Base-by-base conservation (phyloP, 2,329 filamentous ascomycete species). In the Exophiala sp. region DNA sequence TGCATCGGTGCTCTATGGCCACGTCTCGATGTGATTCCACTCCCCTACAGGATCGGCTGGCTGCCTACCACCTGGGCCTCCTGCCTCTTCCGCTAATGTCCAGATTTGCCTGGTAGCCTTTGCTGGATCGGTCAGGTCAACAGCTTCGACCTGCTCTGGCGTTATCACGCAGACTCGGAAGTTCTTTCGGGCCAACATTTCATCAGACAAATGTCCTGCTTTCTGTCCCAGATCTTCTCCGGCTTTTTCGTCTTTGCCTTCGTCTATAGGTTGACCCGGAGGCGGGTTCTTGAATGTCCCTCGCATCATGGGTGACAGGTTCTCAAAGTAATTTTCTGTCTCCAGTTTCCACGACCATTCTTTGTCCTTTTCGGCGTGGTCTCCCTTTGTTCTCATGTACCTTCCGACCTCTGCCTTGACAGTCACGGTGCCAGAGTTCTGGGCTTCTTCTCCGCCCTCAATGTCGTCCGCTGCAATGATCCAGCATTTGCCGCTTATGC, bases 111-210 rank as follows among this genome's bases (percentile, higher is more conserved):
- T 77, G 59, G 79, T 75, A 10, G 78, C 77, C 57, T 81, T 80
- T 43, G 79, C 78, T 1, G 85, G 82, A 65, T 89, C 81, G 52
- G 80, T 84, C 49, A 95, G 70, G 67, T 94, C 87, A 12, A 88
- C 76, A 64, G 80, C 78, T 68, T 95, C 91, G 16, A 95, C 85
- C 68, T 88, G 83, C 7, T 88, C 81, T 0, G 95, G 85, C 45
- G 85, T 83, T 68, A 99, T 94, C 66, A 94, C 85, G 3, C 96
- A 89, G 0, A 96, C 88, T 49, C 92, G 78, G 67, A 95, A 96
- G 68, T 95, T 88, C 60, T 73, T 74, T 62, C 90, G 78, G 38
- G 89, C 88, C 51, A 86, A 71, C 33, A 74, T 69, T 45, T 65
- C 62, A 63, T 97, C 90, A 41, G 89, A 71, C 5, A 95, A 70